phyloP scores from a whole-genome alignment of 345 rosid genomes.

The Melaleuca quinquenervia region DNA sequence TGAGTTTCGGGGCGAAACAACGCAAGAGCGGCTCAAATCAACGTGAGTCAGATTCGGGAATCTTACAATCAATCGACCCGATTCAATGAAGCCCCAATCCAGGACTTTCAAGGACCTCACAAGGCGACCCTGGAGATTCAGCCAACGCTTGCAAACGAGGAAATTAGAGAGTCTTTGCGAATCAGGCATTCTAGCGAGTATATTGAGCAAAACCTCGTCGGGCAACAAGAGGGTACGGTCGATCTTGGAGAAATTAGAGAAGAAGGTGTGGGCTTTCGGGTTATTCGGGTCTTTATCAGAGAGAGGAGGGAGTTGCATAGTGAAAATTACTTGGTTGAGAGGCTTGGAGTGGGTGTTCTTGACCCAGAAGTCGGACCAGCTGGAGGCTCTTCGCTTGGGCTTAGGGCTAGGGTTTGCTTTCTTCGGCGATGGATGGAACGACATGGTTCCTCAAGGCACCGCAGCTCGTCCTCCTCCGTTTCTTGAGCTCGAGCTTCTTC shows the following conservation, averaged over 20 bases:
- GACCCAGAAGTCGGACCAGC: slow-evolving; percentile 12
- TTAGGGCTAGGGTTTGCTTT: slow-evolving; percentile 21
- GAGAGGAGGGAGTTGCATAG: slow-evolving; percentile 44
- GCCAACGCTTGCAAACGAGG: slow-evolving; percentile 89
- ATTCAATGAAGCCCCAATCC: slow-evolving; percentile 67
- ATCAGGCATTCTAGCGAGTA: slow-evolving; percentile 44
- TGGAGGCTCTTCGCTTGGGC: slow-evolving; percentile 23
- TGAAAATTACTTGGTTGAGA: slow-evolving; percentile 38
- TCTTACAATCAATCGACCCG: slow-evolving; percentile 48
- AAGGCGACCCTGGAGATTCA: slow-evolving; percentile 64
- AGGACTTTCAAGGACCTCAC: slow-evolving; percentile 43
- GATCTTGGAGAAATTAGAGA: slow-evolving; percentile 25
- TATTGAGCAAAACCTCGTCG: slow-evolving; percentile 59
- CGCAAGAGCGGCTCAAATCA: slow-evolving; percentile 44
- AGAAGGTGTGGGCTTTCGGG: slow-evolving; percentile 35
- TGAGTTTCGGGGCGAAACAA: slow-evolving; percentile 39
- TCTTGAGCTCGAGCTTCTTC: background rate
- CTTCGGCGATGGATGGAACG: slow-evolving; percentile 20
- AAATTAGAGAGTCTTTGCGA: slow-evolving; percentile 44
- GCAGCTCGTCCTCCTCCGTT: background rate
- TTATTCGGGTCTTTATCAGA: slow-evolving; percentile 18
- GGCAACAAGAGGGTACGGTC: slow-evolving; percentile 67
- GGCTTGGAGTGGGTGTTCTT: slow-evolving; percentile 20
- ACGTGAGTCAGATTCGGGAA: slow-evolving; percentile 66
- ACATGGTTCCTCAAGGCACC: slow-evolving; percentile 23